Evolutionary conservation across 225 moss, liverwort and hornwort species (phyloP), one percentile per base, ranked within the genome.

Genomic region (Thuidium tamariscinum): DNA sequence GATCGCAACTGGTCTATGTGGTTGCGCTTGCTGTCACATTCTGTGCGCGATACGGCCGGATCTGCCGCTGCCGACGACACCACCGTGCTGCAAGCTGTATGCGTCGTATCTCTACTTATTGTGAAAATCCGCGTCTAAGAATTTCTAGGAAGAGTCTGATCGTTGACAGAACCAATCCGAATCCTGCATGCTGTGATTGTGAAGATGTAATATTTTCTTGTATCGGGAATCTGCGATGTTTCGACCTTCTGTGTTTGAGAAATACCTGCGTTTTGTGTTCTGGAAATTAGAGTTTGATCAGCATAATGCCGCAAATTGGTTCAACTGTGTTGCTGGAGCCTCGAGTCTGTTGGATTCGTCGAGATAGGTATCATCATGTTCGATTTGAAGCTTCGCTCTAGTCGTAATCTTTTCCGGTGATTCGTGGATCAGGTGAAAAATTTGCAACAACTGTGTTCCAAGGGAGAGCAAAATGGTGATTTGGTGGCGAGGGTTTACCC

Each of bases 401-500:
- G 29, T n/a, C 7, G 44, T 83, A 69, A 74, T 57, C 29, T 17
- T 55, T 60, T 42, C 26, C 11, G 39, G 56, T 63, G 57, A 46
- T 48, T 46, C 56, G 36, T 46, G 34, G 74, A 59, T 42, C 80
- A 97, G 97, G 94, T 96, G 84, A 92, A 88, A 84, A 95, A 89
- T 80, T 70, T 97, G 85, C 92, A 94, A 15, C 82, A 59, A 44
- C 49, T 96, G 75, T 97, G 97, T 83, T 94, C 88, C 44, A 93
- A 90, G 83, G 95, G 95, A 68, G 95, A 91, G 81, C 78, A 77
- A 71, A 95, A 89, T 80, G 93, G 89, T 29, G 95, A 95, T 74
- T 84, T 97, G 77, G 96, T 93, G 90, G 95, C 92, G 55, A 92
- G 96, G 78, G 95, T 95, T 75, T 95, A 96, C 83, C 94, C 95